phyloP scores from a whole-genome alignment of 495 filamentous ascomycete genomes.

The Halenospora varia region DNA sequence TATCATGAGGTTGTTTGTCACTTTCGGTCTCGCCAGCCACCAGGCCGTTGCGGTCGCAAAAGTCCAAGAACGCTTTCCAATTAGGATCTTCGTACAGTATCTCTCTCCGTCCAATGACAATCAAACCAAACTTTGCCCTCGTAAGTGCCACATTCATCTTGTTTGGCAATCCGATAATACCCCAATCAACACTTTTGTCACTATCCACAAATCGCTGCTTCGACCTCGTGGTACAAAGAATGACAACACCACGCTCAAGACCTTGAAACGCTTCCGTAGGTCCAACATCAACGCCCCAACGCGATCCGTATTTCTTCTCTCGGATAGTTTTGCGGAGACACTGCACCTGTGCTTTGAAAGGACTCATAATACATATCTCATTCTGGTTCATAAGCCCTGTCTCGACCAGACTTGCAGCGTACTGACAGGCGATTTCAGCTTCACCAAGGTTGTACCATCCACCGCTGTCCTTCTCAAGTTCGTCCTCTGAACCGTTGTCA shows the following conservation, averaged over 20 bases:
- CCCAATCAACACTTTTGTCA: conserved; percentile 42
- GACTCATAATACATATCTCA: conserved; percentile 52
- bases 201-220: conserved; percentile 40
- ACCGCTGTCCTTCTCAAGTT: conserved; percentile 44
- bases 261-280: conserved; percentile 57
- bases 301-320: conserved; percentile 19
- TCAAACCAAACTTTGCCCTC: conserved; percentile 46
- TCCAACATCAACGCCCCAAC: conserved; percentile 48
- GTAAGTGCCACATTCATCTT: conserved; percentile 54
- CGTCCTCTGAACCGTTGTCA: conserved; percentile 39
- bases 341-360: conserved; percentile 50
- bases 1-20: not conserved
- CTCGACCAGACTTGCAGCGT: conserved; percentile 34
- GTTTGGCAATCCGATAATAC: conserved; percentile 43
- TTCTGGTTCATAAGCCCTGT: conserved; percentile 30
- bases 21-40: conserved; percentile 9
- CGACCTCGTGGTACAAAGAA: conserved; percentile 51
- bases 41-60: conserved; percentile 42
- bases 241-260: conserved; percentile 47
- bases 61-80: conserved; percentile 44
- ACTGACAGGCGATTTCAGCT: conserved; percentile 39
- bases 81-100: conserved; percentile 37
- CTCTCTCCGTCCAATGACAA: conserved; percentile 47
- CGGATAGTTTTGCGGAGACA: conserved; percentile 37
- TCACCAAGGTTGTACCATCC: conserved; percentile 52